Evolutionary conservation across 73 alveolate species (phyloP), one percentile per base, ranked within the genome.

Genomic region (Tetrahymena elliotti): DNA sequence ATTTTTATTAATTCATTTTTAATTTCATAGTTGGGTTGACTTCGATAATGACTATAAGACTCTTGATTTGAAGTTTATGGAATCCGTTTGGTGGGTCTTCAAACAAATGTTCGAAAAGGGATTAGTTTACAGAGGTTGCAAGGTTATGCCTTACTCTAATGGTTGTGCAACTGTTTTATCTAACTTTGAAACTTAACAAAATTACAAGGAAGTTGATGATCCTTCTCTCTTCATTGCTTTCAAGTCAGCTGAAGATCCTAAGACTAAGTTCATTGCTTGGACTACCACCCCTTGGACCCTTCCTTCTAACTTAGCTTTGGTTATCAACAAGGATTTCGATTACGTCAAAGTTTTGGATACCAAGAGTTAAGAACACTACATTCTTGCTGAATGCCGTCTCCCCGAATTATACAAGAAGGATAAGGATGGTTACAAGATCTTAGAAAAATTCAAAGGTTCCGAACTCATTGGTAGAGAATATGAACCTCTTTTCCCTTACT

Each of bases 211-310:
- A 54, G 97, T 94, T 7, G 93, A 53, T 54, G 99, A 99, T 94
- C 99, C 99, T 20, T 98, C 99, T 93, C 97, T 99, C 96, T 96
- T 98, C 52, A 98, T 99, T 34, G 98, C 99, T 40, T 99, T 99
- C 98, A 99, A 99, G 31, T 83, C 97, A 13, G 95, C 94, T 12
- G 98, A 96, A 31, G 99, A 99, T 84, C 99, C 98, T 33, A 96
- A 97, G 35, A 96, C 98, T 20, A 96, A 94, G 83, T 97, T 99
- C 94, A 97, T 99, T 22, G 99, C 99, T 24, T 99, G 99, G 99
- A 99, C 99, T 37, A 99, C 99, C 37, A 99, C 99, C 11, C 99
- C 99, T 10, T 99, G 99, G 99, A 99, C 99, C 16, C 98, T 99
- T 33, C 99, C 99, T 34, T 96, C 99, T 53, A 99, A 99, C 95